Evolutionary conservation across 176 grass and related monocot genomes (phyloP), one percentile per base, ranked within the genome.

Genomic region (Triticum urartu): DNA sequence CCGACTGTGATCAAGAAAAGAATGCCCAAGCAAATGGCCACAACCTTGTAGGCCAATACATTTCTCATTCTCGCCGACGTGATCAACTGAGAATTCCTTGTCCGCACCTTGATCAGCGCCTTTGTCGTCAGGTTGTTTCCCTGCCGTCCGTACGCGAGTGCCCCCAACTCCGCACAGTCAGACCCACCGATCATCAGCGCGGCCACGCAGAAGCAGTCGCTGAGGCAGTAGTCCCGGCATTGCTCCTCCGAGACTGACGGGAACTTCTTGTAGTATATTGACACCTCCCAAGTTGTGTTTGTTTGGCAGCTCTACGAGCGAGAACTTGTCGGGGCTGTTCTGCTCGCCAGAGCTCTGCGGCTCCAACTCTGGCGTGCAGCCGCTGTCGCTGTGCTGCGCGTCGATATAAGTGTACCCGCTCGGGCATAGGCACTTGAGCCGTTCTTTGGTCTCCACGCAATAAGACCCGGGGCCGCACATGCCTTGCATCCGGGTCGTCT

Each of bases 291-390:
- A 14, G 68, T 81, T 40, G 30, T 75, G 68, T 87, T 74, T 4
- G 14, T 87, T 74, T 4, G 14, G 30, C 9, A 87, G 5, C 69
- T 65, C 14, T 7, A 9, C 13, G 10, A 75, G 26, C 2, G 3
- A 4, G 85, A 52, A 87, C 26, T 87, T 78, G 68, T 8, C 68
- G 13, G 85, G 63, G 58, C 4, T 65, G 58, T 24, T 20, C 15
- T 24, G 47, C 11, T 26, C 39, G 21, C 10, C 64, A 9, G 81
- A 88, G 65, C 54, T 84, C 54, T 88, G 65, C 2, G 64, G 80
- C 64, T 6, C 64, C 13, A 80, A 89, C 75, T 1, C 56, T 22
- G 87, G 87, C 40, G 36, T 18, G 82, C 87, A 89, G 30, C 87
- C 82, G 15, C 1, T 58, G 77, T 81, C 42, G 12, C 0, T 8